Percentiles rank a stretch among this genome's conserved stretches.
Evolutionary conservation across 768 basidiomycete species (phyloP).

Genomic region (Pisolithus albus): DNA sequence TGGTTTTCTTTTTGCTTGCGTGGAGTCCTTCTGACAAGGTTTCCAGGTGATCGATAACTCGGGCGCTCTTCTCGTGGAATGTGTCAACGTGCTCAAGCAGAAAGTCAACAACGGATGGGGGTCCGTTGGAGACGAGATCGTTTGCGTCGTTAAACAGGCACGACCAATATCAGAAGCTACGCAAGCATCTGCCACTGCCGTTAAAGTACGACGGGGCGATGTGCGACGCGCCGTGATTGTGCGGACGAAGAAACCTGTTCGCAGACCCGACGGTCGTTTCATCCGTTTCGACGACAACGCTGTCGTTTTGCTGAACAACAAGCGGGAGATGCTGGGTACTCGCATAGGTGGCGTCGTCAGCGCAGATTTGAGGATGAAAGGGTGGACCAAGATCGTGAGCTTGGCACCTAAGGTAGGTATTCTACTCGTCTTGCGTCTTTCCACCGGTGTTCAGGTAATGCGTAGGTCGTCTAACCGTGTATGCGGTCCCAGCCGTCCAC

Average conservation of each 20-base stretch:
- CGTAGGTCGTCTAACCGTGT: neutral
- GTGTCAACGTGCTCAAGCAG: slow-evolving; percentile 92
- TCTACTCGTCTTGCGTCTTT: neutral
- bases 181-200: slow-evolving; percentile 64
- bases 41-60: slow-evolving; percentile 94
- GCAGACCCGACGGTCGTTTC: slow-evolving; percentile 80
- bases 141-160: slow-evolving; percentile 90
- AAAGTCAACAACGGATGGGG: slow-evolving; percentile 96
- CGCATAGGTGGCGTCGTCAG: slow-evolving; percentile 92
- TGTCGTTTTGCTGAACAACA: slow-evolving; percentile 88
- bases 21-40: neutral
- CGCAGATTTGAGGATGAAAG: slow-evolving; percentile 82
- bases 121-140: slow-evolving; percentile 89
- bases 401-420: slow-evolving; percentile 76
- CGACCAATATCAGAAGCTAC: slow-evolving; percentile 68
- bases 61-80: slow-evolving; percentile 89
- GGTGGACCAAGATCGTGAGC: slow-evolving; percentile 92
- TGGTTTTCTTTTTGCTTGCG: neutral
- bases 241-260: slow-evolving; percentile 80
- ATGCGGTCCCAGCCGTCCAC: neutral
- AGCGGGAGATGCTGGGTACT: slow-evolving; percentile 92
- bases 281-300: slow-evolving; percentile 97
- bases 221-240: slow-evolving; percentile 95
- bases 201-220: slow-evolving; percentile 90
- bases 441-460: neutral